Conservation (phyloP, 2,329 filamentous ascomycete species). For the Pyrenochaeta sp. region DNA sequence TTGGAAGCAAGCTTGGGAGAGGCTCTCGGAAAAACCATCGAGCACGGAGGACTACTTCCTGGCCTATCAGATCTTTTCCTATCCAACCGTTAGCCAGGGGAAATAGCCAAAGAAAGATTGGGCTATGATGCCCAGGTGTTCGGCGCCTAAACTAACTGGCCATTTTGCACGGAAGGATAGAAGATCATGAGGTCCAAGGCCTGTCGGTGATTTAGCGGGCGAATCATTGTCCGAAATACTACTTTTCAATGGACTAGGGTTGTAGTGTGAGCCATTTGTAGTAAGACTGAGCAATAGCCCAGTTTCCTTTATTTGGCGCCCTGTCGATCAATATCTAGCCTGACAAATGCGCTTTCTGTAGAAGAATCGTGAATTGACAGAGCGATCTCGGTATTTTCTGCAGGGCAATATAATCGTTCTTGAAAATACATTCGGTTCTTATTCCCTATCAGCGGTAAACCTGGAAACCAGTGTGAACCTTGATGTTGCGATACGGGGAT, state of each 20-base stretch:
- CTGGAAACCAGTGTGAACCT: conserved; percentile 1
- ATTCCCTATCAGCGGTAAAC: conserved; percentile 1
- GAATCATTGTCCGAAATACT: conserved; percentile 5
- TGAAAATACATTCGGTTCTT: neutral
- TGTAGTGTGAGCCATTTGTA: neutral
- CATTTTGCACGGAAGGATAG: neutral
- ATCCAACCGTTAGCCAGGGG: conserved; percentile 13
- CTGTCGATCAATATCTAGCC: neutral
- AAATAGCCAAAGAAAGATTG: conserved; percentile 5
- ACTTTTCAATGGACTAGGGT: neutral
- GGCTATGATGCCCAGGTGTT: conserved; percentile 6
- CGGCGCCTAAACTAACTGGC: conserved; percentile 11
- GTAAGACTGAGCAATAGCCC: neutral
- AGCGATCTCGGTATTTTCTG: conserved; percentile 1
- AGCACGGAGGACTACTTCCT: neutral
- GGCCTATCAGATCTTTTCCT: conserved; percentile 11
- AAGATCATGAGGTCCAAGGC: conserved; percentile 11
- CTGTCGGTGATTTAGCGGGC: conserved; percentile 7
- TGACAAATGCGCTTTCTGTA: neutral
- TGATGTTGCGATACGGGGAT: conserved; percentile 6
- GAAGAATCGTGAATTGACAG: neutral
- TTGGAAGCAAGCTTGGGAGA: conserved; percentile 1
- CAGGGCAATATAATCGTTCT: conserved; percentile 1
- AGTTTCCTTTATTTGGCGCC: neutral
- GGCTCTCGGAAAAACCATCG: conserved; percentile 4